Evolutionary conservation across 192 early-diverging fungal genomes (phyloP).

Genomic region (Radiomyces spectabilis): DNA sequence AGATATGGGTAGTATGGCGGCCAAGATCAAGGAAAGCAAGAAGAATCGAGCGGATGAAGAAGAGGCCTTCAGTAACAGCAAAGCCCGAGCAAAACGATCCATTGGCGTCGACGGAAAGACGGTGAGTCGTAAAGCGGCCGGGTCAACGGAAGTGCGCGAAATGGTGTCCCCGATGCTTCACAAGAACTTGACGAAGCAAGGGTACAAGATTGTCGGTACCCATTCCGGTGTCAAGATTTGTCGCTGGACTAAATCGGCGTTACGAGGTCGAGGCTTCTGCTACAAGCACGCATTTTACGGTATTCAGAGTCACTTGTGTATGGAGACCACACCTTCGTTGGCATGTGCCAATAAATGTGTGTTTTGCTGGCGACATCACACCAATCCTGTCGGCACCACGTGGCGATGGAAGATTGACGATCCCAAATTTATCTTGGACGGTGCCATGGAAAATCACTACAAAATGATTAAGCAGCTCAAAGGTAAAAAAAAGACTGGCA

Average conservation of each 20-base stretch:
- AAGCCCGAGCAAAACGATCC: constrained; percentile 34
- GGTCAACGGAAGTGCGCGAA: constrained; percentile 40
- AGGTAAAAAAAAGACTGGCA: no score
- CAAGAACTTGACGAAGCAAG: constrained; percentile 63
- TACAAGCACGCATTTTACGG: constrained; percentile 77
- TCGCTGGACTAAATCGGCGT: constrained; percentile 70
- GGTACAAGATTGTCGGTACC: constrained; percentile 65
- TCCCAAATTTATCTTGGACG: constrained; percentile 57
- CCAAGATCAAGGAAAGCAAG: constrained; percentile 49
- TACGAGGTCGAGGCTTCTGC: constrained; percentile 64
- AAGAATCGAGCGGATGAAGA: constrained; percentile 46
- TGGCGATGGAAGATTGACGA: constrained; percentile 70
- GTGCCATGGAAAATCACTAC: constrained; percentile 62
- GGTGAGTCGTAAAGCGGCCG: constrained; percentile 21
- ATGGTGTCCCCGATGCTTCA: constrained; percentile 68
- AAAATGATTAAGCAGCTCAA: constrained; percentile 70
- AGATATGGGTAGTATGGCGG: constrained; percentile 61
- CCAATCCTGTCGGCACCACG: constrained; percentile 60
- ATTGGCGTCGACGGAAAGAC: constrained; percentile 21
- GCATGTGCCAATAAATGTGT: constrained; percentile 76
- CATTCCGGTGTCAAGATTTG: constrained; percentile 72
- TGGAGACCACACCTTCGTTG: constrained; percentile 69
- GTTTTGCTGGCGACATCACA: constrained; percentile 66
- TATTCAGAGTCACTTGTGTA: constrained; percentile 65
- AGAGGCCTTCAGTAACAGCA: constrained; percentile 30